These are phyloP conservation scores for Inga leiocalycina DNA, from an alignment of 306 rosid genomes.

Conservation along the genomic window DNA sequence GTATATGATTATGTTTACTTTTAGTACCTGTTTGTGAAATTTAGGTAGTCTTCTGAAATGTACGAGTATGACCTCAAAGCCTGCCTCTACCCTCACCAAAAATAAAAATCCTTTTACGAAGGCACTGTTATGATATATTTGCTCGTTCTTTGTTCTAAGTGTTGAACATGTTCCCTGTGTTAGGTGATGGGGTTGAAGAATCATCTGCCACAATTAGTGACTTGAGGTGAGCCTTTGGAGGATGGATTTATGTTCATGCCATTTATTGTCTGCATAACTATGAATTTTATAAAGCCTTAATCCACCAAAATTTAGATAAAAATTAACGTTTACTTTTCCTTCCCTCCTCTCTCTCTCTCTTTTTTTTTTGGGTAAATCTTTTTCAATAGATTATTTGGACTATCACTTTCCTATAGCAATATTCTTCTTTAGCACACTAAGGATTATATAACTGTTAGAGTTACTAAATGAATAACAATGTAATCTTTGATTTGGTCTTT, in stretches of 20 bases:
- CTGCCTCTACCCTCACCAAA: background rate
- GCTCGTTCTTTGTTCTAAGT: constrained; percentile 12
- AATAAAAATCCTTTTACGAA: background rate
- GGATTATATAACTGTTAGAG: background rate
- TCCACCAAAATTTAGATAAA: background rate
- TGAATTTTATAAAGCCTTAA: background rate
- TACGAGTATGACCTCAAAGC: background rate
- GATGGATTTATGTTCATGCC: constrained; percentile 12
- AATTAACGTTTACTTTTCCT: background rate
- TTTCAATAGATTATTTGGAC: constrained; percentile 12
- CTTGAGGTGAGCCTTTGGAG: constrained; percentile 54
- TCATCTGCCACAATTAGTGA: constrained; percentile 42
- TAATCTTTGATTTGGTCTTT: background rate
- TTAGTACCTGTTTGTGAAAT: constrained; percentile 1
- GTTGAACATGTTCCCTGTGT: constrained; percentile 31
- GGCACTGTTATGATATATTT: background rate
- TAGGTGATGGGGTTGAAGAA: constrained; percentile 61
- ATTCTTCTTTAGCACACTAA: background rate
- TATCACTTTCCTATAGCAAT: background rate
- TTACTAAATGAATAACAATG: background rate
- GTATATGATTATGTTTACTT: constrained; percentile 6
- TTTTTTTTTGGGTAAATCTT: background rate
- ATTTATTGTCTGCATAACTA: constrained; percentile 1
- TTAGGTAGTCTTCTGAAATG: background rate
- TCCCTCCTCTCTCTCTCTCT: background rate